These are phyloP conservation scores for Hemileia vastatrix DNA, from an alignment of 1,284 basidiomycete genomes.

Conservation along the genomic window DNA sequence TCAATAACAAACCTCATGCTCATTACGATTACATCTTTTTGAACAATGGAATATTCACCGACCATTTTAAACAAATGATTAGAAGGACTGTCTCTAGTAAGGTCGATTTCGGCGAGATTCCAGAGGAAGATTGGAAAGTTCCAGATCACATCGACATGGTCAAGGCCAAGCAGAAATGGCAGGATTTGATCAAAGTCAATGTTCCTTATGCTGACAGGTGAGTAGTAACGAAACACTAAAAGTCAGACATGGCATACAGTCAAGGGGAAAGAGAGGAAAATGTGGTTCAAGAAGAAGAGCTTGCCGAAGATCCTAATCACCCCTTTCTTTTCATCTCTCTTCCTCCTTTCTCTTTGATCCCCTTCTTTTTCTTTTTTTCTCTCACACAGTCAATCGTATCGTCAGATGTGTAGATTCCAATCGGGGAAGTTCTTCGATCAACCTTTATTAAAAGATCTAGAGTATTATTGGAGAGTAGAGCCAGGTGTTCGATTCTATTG, in stretches of 20 bases:
- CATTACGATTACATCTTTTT: not conserved
- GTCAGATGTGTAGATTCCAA: too few relatives aligned
- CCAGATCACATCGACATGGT: not conserved
- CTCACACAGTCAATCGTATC: too few relatives aligned
- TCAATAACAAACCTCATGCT: not conserved
- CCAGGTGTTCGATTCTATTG: too few relatives aligned
- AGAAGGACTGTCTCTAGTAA: not conserved
- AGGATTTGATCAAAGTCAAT: not conserved
- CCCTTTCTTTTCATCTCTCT: too few relatives aligned
- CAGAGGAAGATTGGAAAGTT: not conserved
- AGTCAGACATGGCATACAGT: not conserved
- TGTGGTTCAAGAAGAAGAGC: too few relatives aligned
- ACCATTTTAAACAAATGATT: not conserved
- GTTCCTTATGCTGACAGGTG: not conserved
- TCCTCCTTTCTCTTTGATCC: too few relatives aligned
- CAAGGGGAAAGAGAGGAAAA: too few relatives aligned
- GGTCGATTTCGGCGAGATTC: not conserved
- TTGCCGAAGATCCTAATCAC: too few relatives aligned
- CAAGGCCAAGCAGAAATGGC: not conserved
- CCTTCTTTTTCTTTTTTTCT: too few relatives aligned
- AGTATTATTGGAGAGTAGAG: too few relatives aligned
- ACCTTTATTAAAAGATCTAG: too few relatives aligned
- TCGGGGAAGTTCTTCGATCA: too few relatives aligned
- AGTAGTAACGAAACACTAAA: not conserved
- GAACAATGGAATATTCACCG: not conserved